Percentiles rank a stretch among this genome's conserved stretches.
phyloP scores from a whole-genome alignment of 345 rosid species.

The Schrenkiella parvula region DNA sequence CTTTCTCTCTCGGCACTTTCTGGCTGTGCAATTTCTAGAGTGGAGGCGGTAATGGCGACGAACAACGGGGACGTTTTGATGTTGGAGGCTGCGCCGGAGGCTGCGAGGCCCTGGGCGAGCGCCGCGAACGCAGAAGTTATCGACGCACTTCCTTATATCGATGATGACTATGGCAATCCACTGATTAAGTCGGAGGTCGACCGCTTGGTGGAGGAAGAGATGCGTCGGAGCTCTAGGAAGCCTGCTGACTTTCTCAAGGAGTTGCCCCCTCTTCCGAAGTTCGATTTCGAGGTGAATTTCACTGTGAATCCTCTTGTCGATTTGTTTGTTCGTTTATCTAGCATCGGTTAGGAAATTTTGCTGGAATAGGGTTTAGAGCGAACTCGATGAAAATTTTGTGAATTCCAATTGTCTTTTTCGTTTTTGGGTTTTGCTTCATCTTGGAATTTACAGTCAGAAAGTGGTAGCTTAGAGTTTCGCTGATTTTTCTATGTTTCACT shows the following conservation, averaged over 20 bases:
- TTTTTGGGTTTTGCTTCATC: neutral
- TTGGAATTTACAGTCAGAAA: neutral
- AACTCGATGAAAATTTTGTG: neutral
- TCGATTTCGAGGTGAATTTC: conserved; percentile 59
- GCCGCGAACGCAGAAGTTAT: conserved; percentile 62
- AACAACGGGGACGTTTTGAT: conserved; percentile 58
- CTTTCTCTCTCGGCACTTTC: neutral
- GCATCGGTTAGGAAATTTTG: neutral
- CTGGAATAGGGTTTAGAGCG: neutral
- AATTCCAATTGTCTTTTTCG: neutral
- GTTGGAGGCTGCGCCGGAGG: conserved; percentile 72
- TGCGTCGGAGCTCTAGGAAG: conserved; percentile 86
- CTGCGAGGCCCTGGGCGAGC: conserved; percentile 60
- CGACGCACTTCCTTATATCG: conserved; percentile 95
- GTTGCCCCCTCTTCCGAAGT: conserved; percentile 66
- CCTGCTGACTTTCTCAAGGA: conserved; percentile 86
- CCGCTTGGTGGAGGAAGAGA: conserved; percentile 89
- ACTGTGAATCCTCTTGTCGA: neutral
- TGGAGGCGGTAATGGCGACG: conserved; percentile 28
- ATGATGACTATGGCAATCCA: conserved; percentile 81
- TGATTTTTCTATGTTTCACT: neutral
- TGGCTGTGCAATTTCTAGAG: conserved; percentile 4
- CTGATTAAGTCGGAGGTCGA: conserved; percentile 78
- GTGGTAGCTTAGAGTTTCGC: neutral
- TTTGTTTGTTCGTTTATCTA: conserved; percentile 1